Evolutionary conservation across 2,329 filamentous ascomycete species (phyloP), one percentile per base, ranked within the genome.

Genomic region (Triangularia verruculosa): DNA sequence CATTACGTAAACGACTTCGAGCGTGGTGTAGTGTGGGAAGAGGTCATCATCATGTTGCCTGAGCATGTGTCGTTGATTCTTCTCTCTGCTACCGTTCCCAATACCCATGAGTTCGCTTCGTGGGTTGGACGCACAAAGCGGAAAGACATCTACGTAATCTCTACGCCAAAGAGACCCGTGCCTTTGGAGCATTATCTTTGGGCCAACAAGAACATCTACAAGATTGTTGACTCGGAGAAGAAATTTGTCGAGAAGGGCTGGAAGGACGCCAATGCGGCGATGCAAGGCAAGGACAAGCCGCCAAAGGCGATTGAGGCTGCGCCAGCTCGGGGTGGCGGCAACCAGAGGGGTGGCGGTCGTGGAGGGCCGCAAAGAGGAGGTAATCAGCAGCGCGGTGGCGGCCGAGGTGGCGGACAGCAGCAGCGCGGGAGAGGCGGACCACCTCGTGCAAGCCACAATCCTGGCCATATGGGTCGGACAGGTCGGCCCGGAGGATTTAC

Each of bases 11-110:
- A 98, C 73, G 95, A 99, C 74, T 84, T 90, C 25, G 95, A 98
- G 75, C 86, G 95, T 77, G 95, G 95, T 72, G 95, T 99, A 5
- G 95, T 99, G 0, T 99, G 95, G 95, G 95, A 99, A 77, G 95
- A 99, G 77, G 95, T 99, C 71, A 99, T 99, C 73, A 99, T 99
- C 72, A 98, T 99, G 95, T 83, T 99, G 61, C 95, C 95, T 0
- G 93, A 97, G 74, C 95, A 99, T 77, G 92, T 99, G 43, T 96
- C 95, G 1, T 83, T 99, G 22, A 99, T 99, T 69, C 81, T 98
- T 1, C 84, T 99, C 2, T 99, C 95, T 4, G 95, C 95, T 0
- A 99, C 95, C 0, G 95, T 99, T 0, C 95, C 95, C 1, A 99
- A 99, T 74, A 98, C 95, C 0, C 87, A 97, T 67, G 95, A 99